These are phyloP conservation scores for Ogataea populi-albae DNA, from an alignment of 805 yeast genomes.

Conservation along the genomic window DNA sequence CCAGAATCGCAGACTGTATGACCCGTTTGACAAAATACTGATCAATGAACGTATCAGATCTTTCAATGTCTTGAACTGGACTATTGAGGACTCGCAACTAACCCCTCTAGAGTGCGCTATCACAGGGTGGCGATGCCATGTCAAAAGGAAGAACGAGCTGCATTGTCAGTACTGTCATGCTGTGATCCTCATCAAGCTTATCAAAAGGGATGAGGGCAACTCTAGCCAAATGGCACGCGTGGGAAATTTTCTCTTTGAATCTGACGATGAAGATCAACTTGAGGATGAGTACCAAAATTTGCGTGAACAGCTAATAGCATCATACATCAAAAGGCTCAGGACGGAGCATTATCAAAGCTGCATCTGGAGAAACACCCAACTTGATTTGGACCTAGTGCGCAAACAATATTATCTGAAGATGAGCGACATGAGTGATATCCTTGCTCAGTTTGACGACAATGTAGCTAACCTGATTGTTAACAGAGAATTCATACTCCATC, in stretches of 20 bases:
- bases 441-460: slow-evolving; percentile 16
- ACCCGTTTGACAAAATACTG: slow-evolving; percentile 24
- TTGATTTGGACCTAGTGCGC: slow-evolving; percentile 17
- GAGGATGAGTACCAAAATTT: slow-evolving; percentile 15
- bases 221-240: slow-evolving; percentile 12
- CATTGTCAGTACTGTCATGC: slow-evolving; percentile 35
- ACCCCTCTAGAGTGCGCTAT: slow-evolving; percentile 48
- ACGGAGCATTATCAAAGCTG: slow-evolving; percentile 31
- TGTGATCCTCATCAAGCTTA: slow-evolving; percentile 27
- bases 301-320: slow-evolving; percentile 24
- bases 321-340: slow-evolving; percentile 23
- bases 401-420: slow-evolving; percentile 26
- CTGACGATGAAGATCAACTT: slow-evolving; percentile 24
- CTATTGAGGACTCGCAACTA: slow-evolving; percentile 30
- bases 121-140: slow-evolving; percentile 52
- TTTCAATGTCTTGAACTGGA: slow-evolving; percentile 48
- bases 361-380: slow-evolving; percentile 19
- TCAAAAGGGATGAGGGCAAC: slow-evolving; percentile 14
- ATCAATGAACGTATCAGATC: slow-evolving; percentile 42
- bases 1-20: slow-evolving; percentile 6
- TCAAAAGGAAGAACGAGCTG: slow-evolving; percentile 31
- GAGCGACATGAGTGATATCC: slow-evolving; percentile 26
- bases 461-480: slow-evolving; percentile 15
- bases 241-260: slow-evolving; percentile 14
- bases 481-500: slow-evolving; percentile 11